phyloP scores from a whole-genome alignment of 2,329 filamentous ascomycete genomes.

The Didymella exigua region DNA sequence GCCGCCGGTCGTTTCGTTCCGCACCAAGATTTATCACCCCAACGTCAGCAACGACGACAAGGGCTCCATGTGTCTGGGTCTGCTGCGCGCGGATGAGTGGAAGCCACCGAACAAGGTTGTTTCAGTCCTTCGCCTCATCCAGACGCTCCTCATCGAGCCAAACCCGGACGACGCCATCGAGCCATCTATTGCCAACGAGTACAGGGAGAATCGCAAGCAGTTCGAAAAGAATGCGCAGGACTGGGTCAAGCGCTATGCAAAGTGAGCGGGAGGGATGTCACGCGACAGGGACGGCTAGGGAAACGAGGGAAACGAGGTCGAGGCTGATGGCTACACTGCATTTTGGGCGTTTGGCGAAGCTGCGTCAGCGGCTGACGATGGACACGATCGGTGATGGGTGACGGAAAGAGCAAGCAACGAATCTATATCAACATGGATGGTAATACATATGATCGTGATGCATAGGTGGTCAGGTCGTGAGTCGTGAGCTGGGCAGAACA shows the following conservation, averaged over 20 bases:
- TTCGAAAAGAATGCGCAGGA: constrained; percentile 77
- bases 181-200: constrained; percentile 83
- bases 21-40: constrained; percentile 92
- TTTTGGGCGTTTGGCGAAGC: constrained; percentile 42
- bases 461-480: background rate
- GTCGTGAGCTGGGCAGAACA: background rate
- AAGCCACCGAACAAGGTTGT: constrained; percentile 82
- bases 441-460: background rate
- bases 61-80: constrained; percentile 83
- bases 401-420: constrained; percentile 5
- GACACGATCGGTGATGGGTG: constrained; percentile 1
- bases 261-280: constrained; percentile 24
- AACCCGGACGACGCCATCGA: constrained; percentile 91
- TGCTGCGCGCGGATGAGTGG: constrained; percentile 87
- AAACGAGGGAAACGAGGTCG: background rate
- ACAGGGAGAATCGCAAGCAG: constrained; percentile 66
- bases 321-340: constrained; percentile 25
- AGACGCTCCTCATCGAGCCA: constrained; percentile 76
- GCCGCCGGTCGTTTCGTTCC: constrained; percentile 77
- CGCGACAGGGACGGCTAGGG: constrained; percentile 8
- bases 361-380: constrained; percentile 19
- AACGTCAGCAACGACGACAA: constrained; percentile 88
- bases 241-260: constrained; percentile 78
- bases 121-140: constrained; percentile 77
- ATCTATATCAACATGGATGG: constrained; percentile 8